Conservation (phyloP, 768 basidiomycete genomes). For the Dioszegia hungarica region DNA sequence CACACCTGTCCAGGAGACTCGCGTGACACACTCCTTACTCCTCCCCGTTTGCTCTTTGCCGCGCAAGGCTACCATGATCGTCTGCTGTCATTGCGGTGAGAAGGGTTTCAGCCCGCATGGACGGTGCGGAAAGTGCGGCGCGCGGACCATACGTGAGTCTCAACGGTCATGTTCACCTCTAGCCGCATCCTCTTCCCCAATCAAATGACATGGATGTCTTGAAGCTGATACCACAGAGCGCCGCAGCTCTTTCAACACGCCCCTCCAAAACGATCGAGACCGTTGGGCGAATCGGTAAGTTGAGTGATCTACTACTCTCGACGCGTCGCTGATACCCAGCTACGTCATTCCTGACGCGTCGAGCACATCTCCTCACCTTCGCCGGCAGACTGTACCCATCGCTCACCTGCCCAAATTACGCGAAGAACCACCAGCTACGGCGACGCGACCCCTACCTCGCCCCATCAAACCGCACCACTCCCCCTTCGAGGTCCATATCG, state of each 20-base stretch:
- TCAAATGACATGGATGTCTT: too few relatives aligned
- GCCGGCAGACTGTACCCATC: not conserved
- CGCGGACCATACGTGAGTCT: conserved; percentile 14
- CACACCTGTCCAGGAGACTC: too few relatives aligned
- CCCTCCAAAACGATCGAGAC: conserved; percentile 5
- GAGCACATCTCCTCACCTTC: not conserved
- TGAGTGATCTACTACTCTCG: too few relatives aligned
- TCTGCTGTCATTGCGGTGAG: conserved; percentile 17
- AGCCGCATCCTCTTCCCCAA: too few relatives aligned
- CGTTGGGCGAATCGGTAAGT: conserved; percentile 21
- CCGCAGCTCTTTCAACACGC: conserved; percentile 8
- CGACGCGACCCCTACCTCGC: not conserved
- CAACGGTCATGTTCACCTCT: too few relatives aligned
- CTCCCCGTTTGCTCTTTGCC: not conserved
- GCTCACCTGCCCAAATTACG: not conserved
- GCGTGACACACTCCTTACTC: too few relatives aligned
- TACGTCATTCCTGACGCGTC: not conserved
- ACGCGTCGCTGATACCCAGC: conserved; percentile 1
- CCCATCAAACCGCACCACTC: not conserved
- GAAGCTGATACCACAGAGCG: not conserved
- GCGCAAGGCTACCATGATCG: conserved; percentile 12
- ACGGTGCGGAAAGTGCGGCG: conserved; percentile 14
- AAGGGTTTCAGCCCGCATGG: not conserved
- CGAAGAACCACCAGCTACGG: not conserved
- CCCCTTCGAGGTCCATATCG: conserved; percentile 3